Evolutionary conservation across 306 rosid species (phyloP), one percentile per base, ranked within the genome.

Genomic region (Oxytropis ochrocephala): DNA sequence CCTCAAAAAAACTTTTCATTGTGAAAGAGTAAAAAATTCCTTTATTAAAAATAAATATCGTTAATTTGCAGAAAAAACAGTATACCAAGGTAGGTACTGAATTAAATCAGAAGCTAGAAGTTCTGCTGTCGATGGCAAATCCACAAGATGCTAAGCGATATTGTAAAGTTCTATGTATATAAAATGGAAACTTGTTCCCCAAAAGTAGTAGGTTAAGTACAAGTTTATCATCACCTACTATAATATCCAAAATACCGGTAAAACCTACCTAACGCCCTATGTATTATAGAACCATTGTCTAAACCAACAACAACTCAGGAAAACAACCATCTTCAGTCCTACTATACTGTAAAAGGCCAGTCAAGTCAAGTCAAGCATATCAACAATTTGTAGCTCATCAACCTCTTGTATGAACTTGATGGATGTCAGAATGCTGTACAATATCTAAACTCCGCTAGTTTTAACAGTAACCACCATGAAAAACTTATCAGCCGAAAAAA

Each of bases 371-470:
- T 70, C 74, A 63, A 64, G 75, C 58, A 52, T 75, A 79, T 75
- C 74, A 61, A 79, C 81, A 75, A 79, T 48, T 72, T 59, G 78
- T 74, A 82, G 78, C 81, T 79, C 74, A 36, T 36, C 59, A 73
- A 57, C 52, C 82, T 50, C 75, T 66, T 27, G 77, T 69, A 73
- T 58, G 56, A 63, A 63, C 81, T 64, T 69, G 46, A 50, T 64
- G 71, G 64, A 61, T 56, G 73, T 55, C 74, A 57, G 62, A 70
- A 71, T 67, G 69, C 85, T 79, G 78, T 85, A 82, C 90, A 81
- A 77, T 67, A 76, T 74, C 80, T 86, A 81, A 74, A 81, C 64
- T 72, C 85, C 84, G 77, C 79, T n/a, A 78, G 53, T 49, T 58
- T 76, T 71, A 24, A 67, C 64, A 72, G 76, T 75, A 69, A n/a